Base-by-base conservation (phyloP, 148 eudicot species). In the Persicaria maculosa region DNA sequence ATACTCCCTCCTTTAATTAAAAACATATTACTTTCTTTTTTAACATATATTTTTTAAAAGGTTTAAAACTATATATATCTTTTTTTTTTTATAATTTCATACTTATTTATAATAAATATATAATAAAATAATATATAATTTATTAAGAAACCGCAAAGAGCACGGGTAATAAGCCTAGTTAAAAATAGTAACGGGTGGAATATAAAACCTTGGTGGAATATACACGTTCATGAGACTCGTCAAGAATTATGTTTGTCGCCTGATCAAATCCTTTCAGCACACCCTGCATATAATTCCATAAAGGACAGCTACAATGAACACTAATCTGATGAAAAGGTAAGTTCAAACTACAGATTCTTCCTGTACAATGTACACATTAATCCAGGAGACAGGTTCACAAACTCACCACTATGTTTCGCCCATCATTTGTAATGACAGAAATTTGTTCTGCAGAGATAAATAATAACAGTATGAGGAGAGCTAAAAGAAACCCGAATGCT, bases 191-290 rank as follows among this genome's bases (percentile, higher is more conserved):
- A n/a, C n/a, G n/a, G n/a, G 9, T 55, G 22, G 7, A 47, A 47
- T 47, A 2, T n/a, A 83, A 64, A 44, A 94, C 97, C 96, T 88
- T 87, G 48, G 97, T 94, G 74, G 97, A 94, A 82, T 91, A 94
- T 40, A 94, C 97, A 65, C 97, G 87, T 77, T 94, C 98, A 80
- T 91, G 98, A 75, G 97, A 90, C 85, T 94, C 97, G 80, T 94
- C 96, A 58, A 94, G 98, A 81, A 91, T 94, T 77, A 94, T 87
- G 74, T 94, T 91, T 53, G 95, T 94, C 20, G 98, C 97, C 81
- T 94, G 96, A 78, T 94, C 98, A 78, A 86, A 91, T 62, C 97
- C 98, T 87, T 87, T 94, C 64, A 94, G 73, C 73, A 83, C 59
- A 68, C 98, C 97, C 97, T 91, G 89, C 71, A 80, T 54, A 71